These are phyloP conservation scores for Pseudoneurospora amorphoporcata DNA, from an alignment of 495 filamentous ascomycete genomes.

Conservation along the genomic window DNA sequence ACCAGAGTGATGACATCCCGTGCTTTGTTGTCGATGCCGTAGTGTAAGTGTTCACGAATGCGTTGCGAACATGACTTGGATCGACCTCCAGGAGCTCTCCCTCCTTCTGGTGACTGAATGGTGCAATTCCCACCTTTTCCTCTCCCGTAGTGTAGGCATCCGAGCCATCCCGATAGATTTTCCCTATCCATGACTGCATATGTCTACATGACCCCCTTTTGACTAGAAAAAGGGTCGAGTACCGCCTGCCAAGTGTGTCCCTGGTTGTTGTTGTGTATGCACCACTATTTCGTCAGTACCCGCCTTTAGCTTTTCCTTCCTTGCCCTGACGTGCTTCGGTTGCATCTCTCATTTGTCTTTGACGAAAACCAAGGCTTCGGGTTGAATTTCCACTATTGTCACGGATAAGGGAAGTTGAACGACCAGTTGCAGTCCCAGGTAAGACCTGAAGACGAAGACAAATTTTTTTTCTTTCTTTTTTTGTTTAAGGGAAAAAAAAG, in stretches of 20 bases:
- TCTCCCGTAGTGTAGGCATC: too few relatives aligned
- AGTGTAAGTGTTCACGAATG: not conserved
- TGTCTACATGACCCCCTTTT: too few relatives aligned
- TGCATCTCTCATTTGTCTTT: not conserved
- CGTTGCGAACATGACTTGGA: not conserved
- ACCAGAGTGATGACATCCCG: constrained; percentile 10
- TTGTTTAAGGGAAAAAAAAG: not conserved
- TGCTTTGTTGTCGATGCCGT: constrained; percentile 5
- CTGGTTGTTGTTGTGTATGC: too few relatives aligned
- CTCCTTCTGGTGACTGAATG: not conserved
- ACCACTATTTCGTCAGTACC: not conserved
- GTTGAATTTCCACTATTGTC: not conserved
- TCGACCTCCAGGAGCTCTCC: not conserved
- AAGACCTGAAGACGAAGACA: not conserved
- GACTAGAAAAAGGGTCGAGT: too few relatives aligned
- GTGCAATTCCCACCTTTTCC: too few relatives aligned
- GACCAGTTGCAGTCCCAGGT: not conserved
- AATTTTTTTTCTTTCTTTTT: too few relatives aligned
- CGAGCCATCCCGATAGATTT: too few relatives aligned
- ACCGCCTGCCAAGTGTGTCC: too few relatives aligned
- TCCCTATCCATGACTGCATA: too few relatives aligned
- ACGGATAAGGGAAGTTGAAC: not conserved
- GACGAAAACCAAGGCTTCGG: not conserved
- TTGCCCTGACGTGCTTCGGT: not conserved
- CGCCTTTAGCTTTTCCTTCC: not conserved